Percentiles rank a stretch among this genome's conserved stretches.
Evolutionary conservation across 2,329 filamentous ascomycete genomes (phyloP).

Genomic region (Cladophialophora psammophila): DNA sequence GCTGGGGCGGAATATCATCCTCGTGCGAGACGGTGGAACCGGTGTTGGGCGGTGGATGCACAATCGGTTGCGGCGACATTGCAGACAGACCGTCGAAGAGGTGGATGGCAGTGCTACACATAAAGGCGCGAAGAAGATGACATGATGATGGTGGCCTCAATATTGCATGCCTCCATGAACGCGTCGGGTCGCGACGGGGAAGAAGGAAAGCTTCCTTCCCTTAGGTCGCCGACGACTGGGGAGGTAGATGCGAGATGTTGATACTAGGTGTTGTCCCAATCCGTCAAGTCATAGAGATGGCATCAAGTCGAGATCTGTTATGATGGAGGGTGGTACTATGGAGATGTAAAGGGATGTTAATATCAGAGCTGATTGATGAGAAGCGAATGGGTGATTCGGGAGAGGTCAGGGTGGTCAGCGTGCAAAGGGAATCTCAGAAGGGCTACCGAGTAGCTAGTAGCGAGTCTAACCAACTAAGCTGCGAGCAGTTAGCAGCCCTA

Average conservation of each 20-base stretch:
- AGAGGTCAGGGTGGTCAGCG: slow-evolving; percentile 21
- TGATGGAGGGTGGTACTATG: slow-evolving; percentile 5
- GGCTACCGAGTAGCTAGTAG: background rate
- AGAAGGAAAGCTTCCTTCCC: slow-evolving; percentile 22
- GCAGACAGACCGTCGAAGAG: slow-evolving; percentile 11
- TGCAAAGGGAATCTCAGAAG: slow-evolving; percentile 8
- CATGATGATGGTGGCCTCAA: slow-evolving; percentile 28
- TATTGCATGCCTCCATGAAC: slow-evolving; percentile 28
- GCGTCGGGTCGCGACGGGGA: slow-evolving; percentile 27
- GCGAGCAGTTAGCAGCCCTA: slow-evolving; percentile 7
- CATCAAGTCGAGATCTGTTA: background rate
- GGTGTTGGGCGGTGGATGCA: slow-evolving; percentile 28
- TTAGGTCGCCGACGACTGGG: background rate
- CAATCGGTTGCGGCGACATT: slow-evolving; percentile 27
- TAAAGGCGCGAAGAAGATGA: slow-evolving; percentile 16
- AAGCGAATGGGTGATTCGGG: slow-evolving; percentile 12
- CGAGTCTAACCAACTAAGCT: background rate
- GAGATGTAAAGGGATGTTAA: background rate
- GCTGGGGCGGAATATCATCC: slow-evolving; percentile 36
- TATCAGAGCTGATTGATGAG: slow-evolving; percentile 16
- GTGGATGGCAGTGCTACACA: slow-evolving; percentile 2
- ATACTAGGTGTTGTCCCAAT: background rate
- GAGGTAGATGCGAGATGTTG: background rate
- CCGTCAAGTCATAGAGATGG: slow-evolving; percentile 3
- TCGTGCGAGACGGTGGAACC: slow-evolving; percentile 29